Base-by-base conservation (phyloP, 192 early-diverging fungal genomes). In the Podila horticola region DNA sequence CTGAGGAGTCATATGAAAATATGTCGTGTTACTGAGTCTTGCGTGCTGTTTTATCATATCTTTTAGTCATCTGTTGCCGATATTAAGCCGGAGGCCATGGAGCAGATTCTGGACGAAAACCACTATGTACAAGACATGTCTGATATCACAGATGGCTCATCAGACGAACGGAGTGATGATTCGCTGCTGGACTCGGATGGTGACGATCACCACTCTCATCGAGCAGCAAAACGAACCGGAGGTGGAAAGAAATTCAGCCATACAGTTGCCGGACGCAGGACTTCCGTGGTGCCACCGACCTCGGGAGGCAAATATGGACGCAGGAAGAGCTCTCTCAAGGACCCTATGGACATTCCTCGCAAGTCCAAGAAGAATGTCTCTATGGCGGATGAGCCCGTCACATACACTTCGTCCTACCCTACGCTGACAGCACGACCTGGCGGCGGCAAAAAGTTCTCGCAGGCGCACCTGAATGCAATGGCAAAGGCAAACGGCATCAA, bases 361-460 rank as follows among this genome's bases (percentile, higher is more conserved):
- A 72, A 79, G 28, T 52, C 69, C 15, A 77, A 77, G 38, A 79
- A 79, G 69, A 79, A 72, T 38, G 76, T 79, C 12, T 79, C 76
- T 3, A 68, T 79, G 65, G 64, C 76, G 1, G 70, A 79, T 20
- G 70, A 79, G 0, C 20, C 65, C 1, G 69, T 67, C n/a, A 63
- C 30, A 5, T 65, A 66, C 36, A 30, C 59, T 36, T 38, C 60
- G 26, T 36, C 67, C 0, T 62, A 48, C 4, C 28, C 49, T 6
- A n/a, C 36, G 51, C 19, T 64, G 7, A 50, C 26, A 26, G 36
- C 64, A 31, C 34, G 62, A n/a, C 26, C 41, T n/a, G 68, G 76
- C 11, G 76, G 76, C 12, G 76, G 76, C 66, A 79, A 79, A 49
- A 72, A 79, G 65, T 79, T 79, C 50, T 79, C 76, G 22, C 76